These are phyloP conservation scores for Nakazawaea ambrosiae DNA, from an alignment of 805 yeast genomes.

Conservation along the genomic window DNA sequence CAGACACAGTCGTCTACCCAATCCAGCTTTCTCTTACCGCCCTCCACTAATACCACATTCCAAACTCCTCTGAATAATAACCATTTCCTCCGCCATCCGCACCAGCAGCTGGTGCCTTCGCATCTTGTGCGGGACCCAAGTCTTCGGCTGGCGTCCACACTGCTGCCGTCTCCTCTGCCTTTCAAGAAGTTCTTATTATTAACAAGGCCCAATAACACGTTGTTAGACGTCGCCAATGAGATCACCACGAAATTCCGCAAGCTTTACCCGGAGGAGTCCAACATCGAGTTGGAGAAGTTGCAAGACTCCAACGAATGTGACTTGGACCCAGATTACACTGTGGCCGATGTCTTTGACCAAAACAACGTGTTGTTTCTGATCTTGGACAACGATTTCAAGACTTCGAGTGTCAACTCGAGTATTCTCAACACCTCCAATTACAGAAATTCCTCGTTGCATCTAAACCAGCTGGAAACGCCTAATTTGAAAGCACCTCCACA, in stretches of 20 bases:
- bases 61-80: constrained; percentile 58
- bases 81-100: too few species aligned
- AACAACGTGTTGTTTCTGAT: constrained; percentile 41
- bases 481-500: constrained; percentile 6
- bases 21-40: constrained; percentile 15
- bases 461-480: constrained; percentile 10
- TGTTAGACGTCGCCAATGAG: constrained; percentile 46
- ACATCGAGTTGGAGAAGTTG: constrained; percentile 45
- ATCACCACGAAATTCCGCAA: constrained; percentile 48
- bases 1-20: neutral
- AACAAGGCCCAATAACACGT: constrained; percentile 38
- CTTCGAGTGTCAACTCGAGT: neutral
- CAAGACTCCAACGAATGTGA: constrained; percentile 69
- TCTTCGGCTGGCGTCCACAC: too few species aligned
- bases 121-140: too few species aligned
- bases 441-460: constrained; percentile 16
- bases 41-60: constrained; percentile 15
- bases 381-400: constrained; percentile 29
- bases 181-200: constrained; percentile 55
- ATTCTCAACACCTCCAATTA: constrained; percentile 7
- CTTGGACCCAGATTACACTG: constrained; percentile 69
- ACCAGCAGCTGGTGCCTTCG: too few species aligned
- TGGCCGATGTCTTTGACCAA: constrained; percentile 55
- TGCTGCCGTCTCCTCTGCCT: too few species aligned
- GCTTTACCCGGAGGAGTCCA: constrained; percentile 56